Evolutionary conservation across 805 yeast genomes (phyloP), one percentile per base, ranked within the genome.

Genomic region (Ogataea philodendri): DNA sequence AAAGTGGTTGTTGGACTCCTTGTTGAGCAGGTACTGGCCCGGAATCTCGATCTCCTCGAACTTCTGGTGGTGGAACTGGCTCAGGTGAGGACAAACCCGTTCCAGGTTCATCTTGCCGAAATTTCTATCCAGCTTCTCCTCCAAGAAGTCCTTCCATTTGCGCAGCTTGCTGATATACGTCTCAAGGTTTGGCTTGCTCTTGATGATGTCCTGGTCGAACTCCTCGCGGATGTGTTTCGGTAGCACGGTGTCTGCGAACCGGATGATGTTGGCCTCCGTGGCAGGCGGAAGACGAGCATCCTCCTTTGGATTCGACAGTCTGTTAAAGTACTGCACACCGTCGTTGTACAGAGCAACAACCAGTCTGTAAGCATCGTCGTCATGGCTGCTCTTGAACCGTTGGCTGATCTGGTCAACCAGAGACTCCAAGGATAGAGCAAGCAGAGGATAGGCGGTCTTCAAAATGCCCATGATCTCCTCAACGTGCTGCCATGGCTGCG

Each of bases 21-120:
- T 84, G 58, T 86, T 84, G 65, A 87, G 68, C 55, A 89, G 66
- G 54, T 93, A 93, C 57, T 93, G 99, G 2, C 99, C 98, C 0
- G 98, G 98, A 40, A 93, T 80, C 59, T 93, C 98, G 40, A 93
- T 86, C 32, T 93, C 98, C 59, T 93, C 99, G 56, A 93, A 93
- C 62, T 88, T 90, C 59, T 93, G 97, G 59, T 93, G 96, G 62
- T 93, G 98, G 76, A 94, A 93, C 57, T 89, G 96, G 57, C 95
- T 83, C 59, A 93, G 69, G 51, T 90, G 97, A 10, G 97, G 96
- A 52, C 97, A 88, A 44, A 93, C 70, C 39, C 88, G 78, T 62
- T 93, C 98, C 44, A 93, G 63, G 49, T 88, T 84, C 32, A 88
- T 84, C 49, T 77, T 76, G 18, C 80, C 75, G 38, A 87, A 81